Base-by-base conservation (phyloP, 2,329 filamentous ascomycete genomes). In the Cladosporium halotolerans region DNA sequence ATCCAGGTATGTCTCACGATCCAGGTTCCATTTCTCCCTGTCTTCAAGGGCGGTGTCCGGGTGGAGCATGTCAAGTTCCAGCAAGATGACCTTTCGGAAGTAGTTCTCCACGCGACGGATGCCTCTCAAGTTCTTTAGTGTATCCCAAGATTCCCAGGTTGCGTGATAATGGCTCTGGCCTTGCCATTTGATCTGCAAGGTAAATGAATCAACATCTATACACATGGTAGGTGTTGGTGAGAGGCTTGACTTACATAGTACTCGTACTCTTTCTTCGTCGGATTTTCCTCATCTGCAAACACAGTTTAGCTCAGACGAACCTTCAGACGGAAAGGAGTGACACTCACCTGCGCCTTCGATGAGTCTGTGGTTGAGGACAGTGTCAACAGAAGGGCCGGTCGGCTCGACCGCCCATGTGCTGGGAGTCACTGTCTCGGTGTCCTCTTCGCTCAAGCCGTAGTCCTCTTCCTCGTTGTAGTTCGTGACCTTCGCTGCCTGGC, bases 61-160 rank as follows among this genome's bases (percentile, higher is more conserved):
- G 60, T 85, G 82, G 55, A 83, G 79, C 68, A 95, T 82, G 55
- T 86, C 82, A 52, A 95, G 80, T 65, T 96, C 90, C 60, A 87
- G 82, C 59, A 86, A 81, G 48, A 96, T 83, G 39, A 86, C 77
- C 68, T 91, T 95, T 63, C 85, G 84, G 71, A 88, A 91, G 74
- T 97, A 99, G 68, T 99, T 99, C 66, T 97, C 93, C 7, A 99
- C 79, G 55, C 91, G 90, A 45, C 91, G 88, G 60, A 86, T 85
- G 56, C 93, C 92, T 57, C 89, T 88, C 66, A 85, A 86, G n/a
- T 84, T 81, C 19, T 82, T 79, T 28, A 96, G 80, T 16, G 77
- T 80, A 52, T 88, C 84, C 55, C 85, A 85, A 0, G 84, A 85
- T 70, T 97, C 91, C 92, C 93, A 99, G 0, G 90, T 95, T 53